These are phyloP conservation scores for Comarum palustre DNA, from an alignment of 306 rosid genomes.

Conservation along the genomic window DNA sequence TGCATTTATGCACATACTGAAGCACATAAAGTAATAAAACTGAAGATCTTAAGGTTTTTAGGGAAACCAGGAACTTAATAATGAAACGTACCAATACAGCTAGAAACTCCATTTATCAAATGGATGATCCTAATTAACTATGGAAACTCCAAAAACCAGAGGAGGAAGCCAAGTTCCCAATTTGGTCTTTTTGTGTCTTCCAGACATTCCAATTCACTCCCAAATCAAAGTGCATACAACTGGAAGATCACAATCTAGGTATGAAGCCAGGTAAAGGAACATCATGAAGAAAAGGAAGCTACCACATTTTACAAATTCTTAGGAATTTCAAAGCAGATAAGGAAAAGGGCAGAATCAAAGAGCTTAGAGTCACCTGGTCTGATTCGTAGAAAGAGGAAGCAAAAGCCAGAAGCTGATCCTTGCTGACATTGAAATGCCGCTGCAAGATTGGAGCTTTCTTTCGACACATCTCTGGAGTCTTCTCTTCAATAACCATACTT, in stretches of 20 bases:
- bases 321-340: slow-evolving; percentile 2
- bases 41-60: neutral
- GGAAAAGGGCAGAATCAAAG: slow-evolving; percentile 6
- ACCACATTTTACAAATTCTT: neutral
- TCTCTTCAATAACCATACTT: slow-evolving; percentile 36
- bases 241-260: neutral
- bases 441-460: slow-evolving; percentile 49
- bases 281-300: neutral
- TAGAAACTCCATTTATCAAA: neutral
- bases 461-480: slow-evolving; percentile 38
- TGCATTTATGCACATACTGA: neutral
- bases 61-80: too few relatives aligned
- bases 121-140: neutral
- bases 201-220: neutral
- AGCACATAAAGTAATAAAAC: neutral
- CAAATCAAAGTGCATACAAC: neutral
- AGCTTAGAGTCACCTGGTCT: slow-evolving; percentile 65
- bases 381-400: slow-evolving; percentile 56
- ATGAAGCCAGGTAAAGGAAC: neutral
- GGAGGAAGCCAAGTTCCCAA: neutral
- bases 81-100: too few relatives aligned
- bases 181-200: neutral
- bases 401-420: slow-evolving; percentile 53
- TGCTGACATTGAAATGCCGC: slow-evolving; percentile 67
- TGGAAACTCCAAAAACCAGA: neutral